Conservation (phyloP, 305 asterid genomes). For the Solanum hybrid region DNA sequence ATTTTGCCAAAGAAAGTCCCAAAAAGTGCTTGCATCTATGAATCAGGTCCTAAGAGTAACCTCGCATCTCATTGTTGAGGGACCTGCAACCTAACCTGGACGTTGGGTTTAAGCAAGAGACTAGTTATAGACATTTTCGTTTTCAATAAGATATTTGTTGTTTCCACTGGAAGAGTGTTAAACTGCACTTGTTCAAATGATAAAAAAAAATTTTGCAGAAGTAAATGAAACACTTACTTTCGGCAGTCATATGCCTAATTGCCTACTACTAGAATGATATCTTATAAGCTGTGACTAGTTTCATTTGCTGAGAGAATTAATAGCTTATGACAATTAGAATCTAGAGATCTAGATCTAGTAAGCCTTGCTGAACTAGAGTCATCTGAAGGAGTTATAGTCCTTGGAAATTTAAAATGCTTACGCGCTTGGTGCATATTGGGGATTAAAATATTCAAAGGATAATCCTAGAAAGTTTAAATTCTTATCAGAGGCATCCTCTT, state of each 20-base stretch:
- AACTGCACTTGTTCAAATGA: neutral
- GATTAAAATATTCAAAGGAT: neutral
- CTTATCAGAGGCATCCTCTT: neutral
- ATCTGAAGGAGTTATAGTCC: neutral
- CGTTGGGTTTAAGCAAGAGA: neutral
- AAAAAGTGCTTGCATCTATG: neutral
- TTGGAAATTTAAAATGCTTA: neutral
- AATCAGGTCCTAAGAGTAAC: neutral
- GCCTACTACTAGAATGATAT: neutral
- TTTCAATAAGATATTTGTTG: neutral
- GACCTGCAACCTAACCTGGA: constrained; percentile 2
- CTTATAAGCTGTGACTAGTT: neutral
- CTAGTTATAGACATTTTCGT: neutral
- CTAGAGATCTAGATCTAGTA: neutral
- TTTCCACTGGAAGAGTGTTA: neutral
- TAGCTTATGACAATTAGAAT: neutral
- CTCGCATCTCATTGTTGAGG: neutral
- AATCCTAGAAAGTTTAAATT: neutral
- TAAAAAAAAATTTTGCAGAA: neutral
- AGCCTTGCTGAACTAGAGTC: constrained; percentile 2
- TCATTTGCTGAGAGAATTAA: neutral
- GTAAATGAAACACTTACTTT: neutral
- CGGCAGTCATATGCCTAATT: neutral
- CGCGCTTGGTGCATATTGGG: neutral
- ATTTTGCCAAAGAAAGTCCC: neutral